phyloP scores from a whole-genome alignment of 1,284 basidiomycete species.

The Neonothopanus nambi region DNA sequence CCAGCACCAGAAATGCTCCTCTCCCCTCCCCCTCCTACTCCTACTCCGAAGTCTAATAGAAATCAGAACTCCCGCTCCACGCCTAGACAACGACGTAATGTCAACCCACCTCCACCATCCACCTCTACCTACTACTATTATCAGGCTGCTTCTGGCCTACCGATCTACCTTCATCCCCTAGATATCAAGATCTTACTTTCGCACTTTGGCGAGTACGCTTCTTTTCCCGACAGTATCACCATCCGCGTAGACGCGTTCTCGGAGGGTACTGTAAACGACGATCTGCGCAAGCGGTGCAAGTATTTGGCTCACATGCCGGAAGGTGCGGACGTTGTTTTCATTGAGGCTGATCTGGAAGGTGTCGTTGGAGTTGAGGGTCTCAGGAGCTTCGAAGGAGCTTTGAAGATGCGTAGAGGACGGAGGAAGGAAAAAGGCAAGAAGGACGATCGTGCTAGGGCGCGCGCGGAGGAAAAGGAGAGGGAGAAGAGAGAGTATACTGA shows the following conservation, averaged over 20 bases:
- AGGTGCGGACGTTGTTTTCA: slow-evolving; percentile 91
- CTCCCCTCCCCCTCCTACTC: slow-evolving; percentile 21
- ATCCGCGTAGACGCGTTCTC: slow-evolving; percentile 80
- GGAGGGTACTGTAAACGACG: slow-evolving; percentile 84
- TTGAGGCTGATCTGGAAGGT: slow-evolving; percentile 82
- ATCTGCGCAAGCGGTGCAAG: slow-evolving; percentile 91
- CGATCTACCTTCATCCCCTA: slow-evolving; percentile 92
- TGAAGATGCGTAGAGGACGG: slow-evolving; percentile 74
- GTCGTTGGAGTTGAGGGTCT: slow-evolving; percentile 76
- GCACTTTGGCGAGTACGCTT: slow-evolving; percentile 74
- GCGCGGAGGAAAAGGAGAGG: slow-evolving; percentile 79
- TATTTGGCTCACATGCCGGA: slow-evolving; percentile 93
- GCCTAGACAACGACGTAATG: slow-evolving; percentile 65
- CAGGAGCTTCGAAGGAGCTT: slow-evolving; percentile 77
- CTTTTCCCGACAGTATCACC: slow-evolving; percentile 83
- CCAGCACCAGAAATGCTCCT: slow-evolving; percentile 19
- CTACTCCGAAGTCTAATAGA: slow-evolving; percentile 15
- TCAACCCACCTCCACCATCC: slow-evolving; percentile 81
- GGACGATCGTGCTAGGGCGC: slow-evolving; percentile 79
- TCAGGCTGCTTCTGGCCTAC: slow-evolving; percentile 90
- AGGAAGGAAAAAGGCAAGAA: slow-evolving; percentile 77
- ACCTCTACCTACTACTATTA: slow-evolving; percentile 92
- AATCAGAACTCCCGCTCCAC: slow-evolving; percentile 34
- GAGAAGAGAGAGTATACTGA: slow-evolving; percentile 49
- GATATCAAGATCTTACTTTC: slow-evolving; percentile 93